A percentile compares a stretch with the other conserved stretches of the same genome.
Evolutionary conservation across 352 stramenopile species (phyloP).

Genomic region (Phytophthora cactorum): DNA sequence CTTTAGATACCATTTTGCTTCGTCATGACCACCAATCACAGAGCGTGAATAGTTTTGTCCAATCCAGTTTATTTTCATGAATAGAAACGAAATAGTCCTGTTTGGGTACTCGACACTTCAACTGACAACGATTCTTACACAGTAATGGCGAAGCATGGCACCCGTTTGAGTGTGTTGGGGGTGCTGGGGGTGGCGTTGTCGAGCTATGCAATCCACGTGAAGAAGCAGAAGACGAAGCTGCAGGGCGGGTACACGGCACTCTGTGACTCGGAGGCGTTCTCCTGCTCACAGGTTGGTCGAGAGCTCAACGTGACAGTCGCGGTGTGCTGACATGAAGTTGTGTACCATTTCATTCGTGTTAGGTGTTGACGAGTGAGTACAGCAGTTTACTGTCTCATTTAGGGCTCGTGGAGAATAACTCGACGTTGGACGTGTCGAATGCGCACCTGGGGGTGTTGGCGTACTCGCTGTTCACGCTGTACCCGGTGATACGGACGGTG

Average conservation of each 20-base stretch:
- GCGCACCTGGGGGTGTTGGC: constrained; percentile 50
- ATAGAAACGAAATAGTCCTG: not conserved
- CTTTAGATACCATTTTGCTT: too few relatives aligned
- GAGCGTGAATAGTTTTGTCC: too few relatives aligned
- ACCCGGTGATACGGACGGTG: constrained; percentile 42
- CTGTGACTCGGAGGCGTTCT: constrained; percentile 65
- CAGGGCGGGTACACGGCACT: constrained; percentile 49
- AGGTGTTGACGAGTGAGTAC: constrained; percentile 68
- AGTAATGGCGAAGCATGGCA: not conserved
- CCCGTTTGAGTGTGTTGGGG: constrained; percentile 29
- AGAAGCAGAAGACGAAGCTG: constrained; percentile 49
- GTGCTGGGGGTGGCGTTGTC: constrained; percentile 33
- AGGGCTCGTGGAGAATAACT: constrained; percentile 46
- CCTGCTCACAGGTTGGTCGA: constrained; percentile 53
- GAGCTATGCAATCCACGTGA: constrained; percentile 54
- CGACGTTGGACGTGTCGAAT: constrained; percentile 57
- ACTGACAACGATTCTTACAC: not conserved
- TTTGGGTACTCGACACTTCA: not conserved
- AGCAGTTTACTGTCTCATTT: constrained; percentile 52
- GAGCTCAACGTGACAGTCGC: not conserved
- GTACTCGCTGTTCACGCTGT: constrained; percentile 57
- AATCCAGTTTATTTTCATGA: too few relatives aligned
- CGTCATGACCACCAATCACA: too few relatives aligned
- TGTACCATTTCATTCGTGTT: constrained; percentile 5
- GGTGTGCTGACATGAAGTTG: not conserved